These are phyloP conservation scores for Strobilomyces echinocephalus DNA, from an alignment of 768 basidiomycete genomes.

Conservation along the genomic window DNA sequence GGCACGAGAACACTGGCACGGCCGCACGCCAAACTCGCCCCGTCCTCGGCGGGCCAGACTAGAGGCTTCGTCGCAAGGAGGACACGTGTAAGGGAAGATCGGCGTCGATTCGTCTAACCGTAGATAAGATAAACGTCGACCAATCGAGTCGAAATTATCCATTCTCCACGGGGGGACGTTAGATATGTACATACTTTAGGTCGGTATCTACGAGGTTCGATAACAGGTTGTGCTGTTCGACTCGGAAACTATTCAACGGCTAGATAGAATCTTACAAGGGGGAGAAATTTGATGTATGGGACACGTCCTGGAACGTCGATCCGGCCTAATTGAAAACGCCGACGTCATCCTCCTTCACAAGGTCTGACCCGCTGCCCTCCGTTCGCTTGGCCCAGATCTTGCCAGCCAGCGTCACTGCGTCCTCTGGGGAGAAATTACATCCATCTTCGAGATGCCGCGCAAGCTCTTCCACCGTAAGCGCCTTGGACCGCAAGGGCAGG, in stretches of 20 bases:
- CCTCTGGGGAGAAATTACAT: constrained; percentile 12
- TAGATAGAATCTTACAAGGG: not conserved
- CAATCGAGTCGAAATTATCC: no score
- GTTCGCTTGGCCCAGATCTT: constrained; percentile 17
- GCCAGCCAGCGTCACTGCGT: constrained; percentile 14
- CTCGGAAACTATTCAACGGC: not conserved
- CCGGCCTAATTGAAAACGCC: not conserved
- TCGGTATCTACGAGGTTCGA: no score
- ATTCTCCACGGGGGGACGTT: no score
- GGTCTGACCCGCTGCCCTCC: not conserved
- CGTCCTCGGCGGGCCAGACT: no score
- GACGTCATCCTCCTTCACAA: constrained; percentile 6
- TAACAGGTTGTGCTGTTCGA: no score
- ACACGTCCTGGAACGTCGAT: not conserved
- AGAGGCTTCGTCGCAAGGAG: no score
- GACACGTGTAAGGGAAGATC: no score
- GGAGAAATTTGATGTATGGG: not conserved
- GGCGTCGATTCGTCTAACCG: no score
- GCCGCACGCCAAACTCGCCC: no score
- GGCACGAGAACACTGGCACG: no score
- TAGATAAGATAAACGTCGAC: no score
- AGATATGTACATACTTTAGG: no score
- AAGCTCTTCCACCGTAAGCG: constrained; percentile 15
- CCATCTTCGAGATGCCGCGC: constrained; percentile 9
- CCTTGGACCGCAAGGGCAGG: not conserved